Percentiles rank a stretch among this genome's conserved stretches.
These are phyloP conservation scores for Saccharomycopsis javanensis DNA, from an alignment of 805 yeast genomes.

Conservation along the genomic window DNA sequence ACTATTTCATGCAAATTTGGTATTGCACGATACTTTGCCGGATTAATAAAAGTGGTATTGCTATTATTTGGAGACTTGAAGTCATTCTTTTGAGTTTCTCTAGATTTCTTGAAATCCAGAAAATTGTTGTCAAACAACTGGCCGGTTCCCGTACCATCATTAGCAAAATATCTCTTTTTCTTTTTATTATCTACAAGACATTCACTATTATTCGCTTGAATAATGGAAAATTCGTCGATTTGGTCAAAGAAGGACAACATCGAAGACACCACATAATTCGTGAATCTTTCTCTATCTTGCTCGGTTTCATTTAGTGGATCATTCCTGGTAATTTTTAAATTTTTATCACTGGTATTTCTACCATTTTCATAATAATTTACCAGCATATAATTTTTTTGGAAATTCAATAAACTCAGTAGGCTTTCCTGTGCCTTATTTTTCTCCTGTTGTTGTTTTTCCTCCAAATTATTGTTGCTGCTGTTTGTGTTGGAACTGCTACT, in stretches of 20 bases:
- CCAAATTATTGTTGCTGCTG: background rate
- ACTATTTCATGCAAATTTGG: background rate
- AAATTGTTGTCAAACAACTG: background rate
- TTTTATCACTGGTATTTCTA: background rate
- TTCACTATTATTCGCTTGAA: background rate
- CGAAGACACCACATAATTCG: background rate
- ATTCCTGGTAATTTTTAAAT: background rate
- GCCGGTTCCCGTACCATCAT: background rate
- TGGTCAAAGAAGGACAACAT: background rate
- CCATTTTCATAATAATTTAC: background rate
- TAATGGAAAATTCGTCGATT: background rate
- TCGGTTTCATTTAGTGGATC: background rate
- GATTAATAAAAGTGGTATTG: background rate
- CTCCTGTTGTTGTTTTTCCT: background rate
- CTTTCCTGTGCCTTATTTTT: background rate
- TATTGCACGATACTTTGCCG: background rate
- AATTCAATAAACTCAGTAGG: background rate
- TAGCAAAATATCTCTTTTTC: background rate
- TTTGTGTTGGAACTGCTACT: background rate
- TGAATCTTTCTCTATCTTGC: background rate
- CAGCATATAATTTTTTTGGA: background rate
- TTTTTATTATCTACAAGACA: background rate
- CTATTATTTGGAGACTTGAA: background rate
- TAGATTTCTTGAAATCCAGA: background rate
- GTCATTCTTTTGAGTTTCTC: background rate